Conservation (phyloP, 371 early-diverging fungal species). For the Rhizopus stolonifer region DNA sequence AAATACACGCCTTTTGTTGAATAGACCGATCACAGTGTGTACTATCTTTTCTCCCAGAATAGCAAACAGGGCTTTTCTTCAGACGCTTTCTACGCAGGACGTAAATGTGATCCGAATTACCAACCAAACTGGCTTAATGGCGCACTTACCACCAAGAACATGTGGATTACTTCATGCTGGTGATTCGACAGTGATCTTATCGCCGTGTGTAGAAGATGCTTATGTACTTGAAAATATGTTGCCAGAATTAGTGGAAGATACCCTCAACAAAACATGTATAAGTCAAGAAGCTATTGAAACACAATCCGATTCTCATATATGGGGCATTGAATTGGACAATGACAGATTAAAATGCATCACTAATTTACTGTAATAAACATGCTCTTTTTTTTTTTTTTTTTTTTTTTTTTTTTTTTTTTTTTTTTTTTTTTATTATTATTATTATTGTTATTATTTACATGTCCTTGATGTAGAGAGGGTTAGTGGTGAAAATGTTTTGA, state of each 20-base stretch:
- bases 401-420: too few relatives aligned
- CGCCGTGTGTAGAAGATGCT: conserved; percentile 4
- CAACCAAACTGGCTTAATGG: conserved; percentile 24
- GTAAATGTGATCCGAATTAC: conserved; percentile 39
- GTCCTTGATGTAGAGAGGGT: conserved; percentile 52
- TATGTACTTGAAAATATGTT: conserved; percentile 8
- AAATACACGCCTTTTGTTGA: conserved; percentile 28
- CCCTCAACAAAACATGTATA: conserved; percentile 15
- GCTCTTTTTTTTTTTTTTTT: too few relatives aligned
- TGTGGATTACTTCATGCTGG: conserved; percentile 36
- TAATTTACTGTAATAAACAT: background rate
- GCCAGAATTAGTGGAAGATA: conserved; percentile 13
- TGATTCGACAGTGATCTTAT: conserved; percentile 23
- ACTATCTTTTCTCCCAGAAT: conserved; percentile 36
- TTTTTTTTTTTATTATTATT: too few relatives aligned
- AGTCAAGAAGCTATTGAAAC: conserved; percentile 3
- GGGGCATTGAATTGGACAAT: conserved; percentile 3
- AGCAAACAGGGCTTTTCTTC: conserved; percentile 27
- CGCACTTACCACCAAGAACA: conserved; percentile 40
- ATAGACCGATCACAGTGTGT: conserved; percentile 29
- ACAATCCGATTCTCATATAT: background rate
- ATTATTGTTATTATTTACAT: conserved; percentile 37
- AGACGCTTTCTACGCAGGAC: conserved; percentile 17
- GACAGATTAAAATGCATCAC: background rate
- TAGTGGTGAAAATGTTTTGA: conserved; percentile 31